A percentile compares a stretch with the other conserved stretches of the same genome.
Evolutionary conservation across 1,284 basidiomycete species (phyloP).

Genomic region (Ceratobasidium sp.): DNA sequence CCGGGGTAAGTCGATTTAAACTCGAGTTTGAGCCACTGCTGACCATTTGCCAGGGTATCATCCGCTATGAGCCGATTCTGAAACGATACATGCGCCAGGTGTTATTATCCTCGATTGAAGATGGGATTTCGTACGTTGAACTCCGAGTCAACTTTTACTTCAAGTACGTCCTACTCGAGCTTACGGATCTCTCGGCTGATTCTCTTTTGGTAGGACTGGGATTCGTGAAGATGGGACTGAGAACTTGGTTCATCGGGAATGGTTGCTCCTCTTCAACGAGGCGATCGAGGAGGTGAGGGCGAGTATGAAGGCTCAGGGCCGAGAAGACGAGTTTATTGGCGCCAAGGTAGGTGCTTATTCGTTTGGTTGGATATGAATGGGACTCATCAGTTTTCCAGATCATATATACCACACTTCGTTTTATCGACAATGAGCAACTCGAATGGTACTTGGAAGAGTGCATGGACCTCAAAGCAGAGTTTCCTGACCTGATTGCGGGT

Average conservation of each 20-base stretch:
- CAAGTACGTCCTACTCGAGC: slow-evolving; percentile 61
- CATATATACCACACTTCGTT: slow-evolving; percentile 77
- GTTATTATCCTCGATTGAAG: slow-evolving; percentile 72
- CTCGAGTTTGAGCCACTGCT: neutral
- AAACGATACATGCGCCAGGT: slow-evolving; percentile 72
- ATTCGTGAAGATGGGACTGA: slow-evolving; percentile 68
- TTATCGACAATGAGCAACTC: slow-evolving; percentile 69
- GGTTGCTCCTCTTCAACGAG: slow-evolving; percentile 70
- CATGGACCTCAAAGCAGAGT: slow-evolving; percentile 77
- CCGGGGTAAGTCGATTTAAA: slow-evolving; percentile 59
- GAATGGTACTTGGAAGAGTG: slow-evolving; percentile 80
- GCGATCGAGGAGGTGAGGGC: slow-evolving; percentile 69
- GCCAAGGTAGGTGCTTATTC: slow-evolving; percentile 63
- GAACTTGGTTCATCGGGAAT: slow-evolving; percentile 71
- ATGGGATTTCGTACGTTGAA: slow-evolving; percentile 82
- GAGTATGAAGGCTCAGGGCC: slow-evolving; percentile 66
- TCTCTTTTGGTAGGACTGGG: slow-evolving; percentile 59
- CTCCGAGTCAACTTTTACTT: slow-evolving; percentile 74
- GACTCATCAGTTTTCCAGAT: slow-evolving; percentile 60
- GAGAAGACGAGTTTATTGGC: slow-evolving; percentile 73
- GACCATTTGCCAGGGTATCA: slow-evolving; percentile 62
- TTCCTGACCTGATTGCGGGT: slow-evolving; percentile 80
- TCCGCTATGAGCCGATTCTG: slow-evolving; percentile 70
- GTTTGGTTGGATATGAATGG: neutral
- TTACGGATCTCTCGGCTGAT: neutral